These are phyloP conservation scores for Candida boleticola DNA, from an alignment of 805 yeast genomes.

Conservation along the genomic window DNA sequence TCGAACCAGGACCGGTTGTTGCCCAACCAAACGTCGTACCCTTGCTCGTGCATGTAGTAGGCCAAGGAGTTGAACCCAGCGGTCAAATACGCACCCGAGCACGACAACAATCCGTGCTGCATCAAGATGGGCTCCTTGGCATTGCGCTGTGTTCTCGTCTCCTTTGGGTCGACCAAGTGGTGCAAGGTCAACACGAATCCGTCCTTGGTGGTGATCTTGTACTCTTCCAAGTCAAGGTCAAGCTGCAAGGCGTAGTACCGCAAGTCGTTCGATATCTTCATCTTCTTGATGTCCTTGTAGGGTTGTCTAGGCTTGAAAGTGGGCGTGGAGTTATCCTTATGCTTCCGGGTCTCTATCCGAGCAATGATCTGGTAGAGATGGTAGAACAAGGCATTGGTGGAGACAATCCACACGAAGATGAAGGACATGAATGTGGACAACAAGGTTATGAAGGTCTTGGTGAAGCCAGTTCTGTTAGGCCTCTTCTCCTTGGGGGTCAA, in stretches of 20 bases:
- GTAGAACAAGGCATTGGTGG: constrained; percentile 26
- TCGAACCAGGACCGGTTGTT: constrained; percentile 86
- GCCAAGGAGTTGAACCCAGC: constrained; percentile 82
- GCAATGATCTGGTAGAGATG: constrained; percentile 27
- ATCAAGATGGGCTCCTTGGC: constrained; percentile 62
- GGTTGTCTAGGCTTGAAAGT: constrained; percentile 32
- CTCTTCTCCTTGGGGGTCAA: constrained; percentile 22
- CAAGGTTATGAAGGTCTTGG: constrained; percentile 18
- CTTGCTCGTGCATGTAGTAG: constrained; percentile 47
- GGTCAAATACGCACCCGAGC: constrained; percentile 81
- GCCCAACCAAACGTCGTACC: constrained; percentile 89
- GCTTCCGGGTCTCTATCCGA: constrained; percentile 27
- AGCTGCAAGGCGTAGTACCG: constrained; percentile 64
- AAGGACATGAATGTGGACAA: constrained; percentile 28
- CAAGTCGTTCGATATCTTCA: constrained; percentile 45
- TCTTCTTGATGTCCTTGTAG: constrained; percentile 30
- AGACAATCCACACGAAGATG: constrained; percentile 23
- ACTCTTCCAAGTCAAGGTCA: constrained; percentile 58
- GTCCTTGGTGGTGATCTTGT: constrained; percentile 68
- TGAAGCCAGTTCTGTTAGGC: constrained; percentile 19
- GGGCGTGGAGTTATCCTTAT: constrained; percentile 14
- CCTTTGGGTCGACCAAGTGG: constrained; percentile 54
- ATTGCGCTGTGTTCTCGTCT: constrained; percentile 25
- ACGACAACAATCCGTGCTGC: constrained; percentile 85
- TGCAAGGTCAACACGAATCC: constrained; percentile 73